Conservation (phyloP, 2,329 filamentous ascomycete species). For the Apiospora rasikravindrae region DNA sequence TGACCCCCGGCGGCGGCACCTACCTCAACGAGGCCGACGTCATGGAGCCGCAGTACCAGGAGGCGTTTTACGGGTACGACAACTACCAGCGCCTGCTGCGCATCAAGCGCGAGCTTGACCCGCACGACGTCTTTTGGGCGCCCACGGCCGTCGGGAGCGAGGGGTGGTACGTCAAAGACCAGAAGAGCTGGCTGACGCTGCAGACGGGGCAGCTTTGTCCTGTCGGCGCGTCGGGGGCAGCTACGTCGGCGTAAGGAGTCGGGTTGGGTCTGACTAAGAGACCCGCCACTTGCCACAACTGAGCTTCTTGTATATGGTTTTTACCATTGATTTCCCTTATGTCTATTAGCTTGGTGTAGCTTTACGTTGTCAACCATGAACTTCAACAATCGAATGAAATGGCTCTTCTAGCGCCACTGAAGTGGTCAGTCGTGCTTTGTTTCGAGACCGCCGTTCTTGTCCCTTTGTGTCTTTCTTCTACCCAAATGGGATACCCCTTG, state of each 20-base stretch:
- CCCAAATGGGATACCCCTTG: too few species aligned
- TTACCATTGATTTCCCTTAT: background rate
- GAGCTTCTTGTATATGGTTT: too few species aligned
- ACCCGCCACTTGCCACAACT: background rate
- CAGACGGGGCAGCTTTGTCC: conserved; percentile 18
- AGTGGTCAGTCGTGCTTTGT: background rate
- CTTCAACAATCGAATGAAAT: background rate
- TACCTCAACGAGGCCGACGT: conserved; percentile 25
- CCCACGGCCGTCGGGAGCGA: conserved; percentile 26
- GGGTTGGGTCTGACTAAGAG: background rate
- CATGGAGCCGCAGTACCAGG: conserved; percentile 21
- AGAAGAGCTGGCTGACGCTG: conserved; percentile 18
- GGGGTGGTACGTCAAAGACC: conserved; percentile 10
- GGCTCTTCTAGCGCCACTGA: background rate
- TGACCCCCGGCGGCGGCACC: conserved; percentile 22
- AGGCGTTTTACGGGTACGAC: conserved; percentile 22
- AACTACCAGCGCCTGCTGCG: conserved; percentile 22
- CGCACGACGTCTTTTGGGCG: conserved; percentile 22
- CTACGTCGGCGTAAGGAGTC: background rate
- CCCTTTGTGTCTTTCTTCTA: background rate
- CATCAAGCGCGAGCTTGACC: conserved; percentile 23
- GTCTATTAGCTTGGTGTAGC: background rate
- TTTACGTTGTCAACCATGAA: background rate
- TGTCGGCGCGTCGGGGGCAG: background rate
- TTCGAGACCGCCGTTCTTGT: background rate